phyloP scores from a whole-genome alignment of 495 filamentous ascomycete genomes.

The Elasticomyces elasticus region DNA sequence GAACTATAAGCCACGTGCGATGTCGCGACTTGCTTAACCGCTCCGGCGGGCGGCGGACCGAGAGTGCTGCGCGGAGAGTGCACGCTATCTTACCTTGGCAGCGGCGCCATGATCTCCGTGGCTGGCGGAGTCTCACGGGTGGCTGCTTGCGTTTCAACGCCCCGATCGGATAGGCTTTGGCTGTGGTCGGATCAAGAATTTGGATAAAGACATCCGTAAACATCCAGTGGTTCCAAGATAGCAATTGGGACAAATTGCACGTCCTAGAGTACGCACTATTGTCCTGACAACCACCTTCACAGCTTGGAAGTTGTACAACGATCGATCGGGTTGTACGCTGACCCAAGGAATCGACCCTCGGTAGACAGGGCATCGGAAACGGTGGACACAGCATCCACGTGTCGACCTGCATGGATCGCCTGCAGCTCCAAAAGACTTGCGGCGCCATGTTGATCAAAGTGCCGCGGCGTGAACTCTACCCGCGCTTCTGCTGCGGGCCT shows the following conservation, averaged over 20 bases:
- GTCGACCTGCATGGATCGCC: neutral
- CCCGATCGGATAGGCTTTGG: neutral
- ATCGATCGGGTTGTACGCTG: neutral
- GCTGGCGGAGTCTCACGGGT: neutral
- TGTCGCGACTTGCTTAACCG: too few relatives aligned
- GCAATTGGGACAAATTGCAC: too few relatives aligned
- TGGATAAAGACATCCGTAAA: neutral
- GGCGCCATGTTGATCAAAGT: neutral
- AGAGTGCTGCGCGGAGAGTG: neutral
- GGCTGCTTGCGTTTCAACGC: neutral
- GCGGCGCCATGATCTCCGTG: neutral
- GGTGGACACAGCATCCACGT: neutral
- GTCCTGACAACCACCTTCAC: too few relatives aligned
- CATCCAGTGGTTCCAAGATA: too few relatives aligned
- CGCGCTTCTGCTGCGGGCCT: neutral
- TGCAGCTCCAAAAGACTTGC: neutral
- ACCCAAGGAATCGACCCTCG: neutral
- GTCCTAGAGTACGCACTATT: too few relatives aligned
- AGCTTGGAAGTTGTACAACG: too few relatives aligned
- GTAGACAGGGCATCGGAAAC: neutral
- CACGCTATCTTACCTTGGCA: neutral
- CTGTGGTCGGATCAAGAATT: neutral
- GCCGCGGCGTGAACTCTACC: conserved; percentile 1
- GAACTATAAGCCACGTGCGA: too few relatives aligned
- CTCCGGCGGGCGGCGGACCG: neutral